A percentile compares a stretch with the other conserved stretches of the same genome.
phyloP scores from a whole-genome alignment of 495 filamentous ascomycete genomes.

The Daldinia caldariorum region DNA sequence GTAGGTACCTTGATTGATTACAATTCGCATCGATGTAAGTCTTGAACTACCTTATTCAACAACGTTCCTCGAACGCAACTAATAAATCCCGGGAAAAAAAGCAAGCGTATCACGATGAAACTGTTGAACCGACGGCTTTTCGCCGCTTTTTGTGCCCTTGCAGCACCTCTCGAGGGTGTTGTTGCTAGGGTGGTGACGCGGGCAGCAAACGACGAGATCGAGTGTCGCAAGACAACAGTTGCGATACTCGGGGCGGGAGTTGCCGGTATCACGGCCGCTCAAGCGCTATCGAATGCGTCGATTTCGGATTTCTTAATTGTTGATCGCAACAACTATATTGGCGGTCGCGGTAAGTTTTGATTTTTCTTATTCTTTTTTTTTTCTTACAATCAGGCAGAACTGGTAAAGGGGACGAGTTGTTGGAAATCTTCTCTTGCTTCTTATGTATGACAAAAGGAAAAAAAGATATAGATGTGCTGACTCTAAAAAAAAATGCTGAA shows the following conservation, averaged over 20 bases:
- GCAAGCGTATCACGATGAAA: slow-evolving; percentile 27
- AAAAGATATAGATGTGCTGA: slow-evolving; percentile 20
- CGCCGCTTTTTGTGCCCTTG: slow-evolving; percentile 31
- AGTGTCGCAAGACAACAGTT: slow-evolving; percentile 55
- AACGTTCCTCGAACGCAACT: too few species aligned
- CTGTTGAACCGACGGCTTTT: slow-evolving; percentile 12
- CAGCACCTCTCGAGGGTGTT: slow-evolving; percentile 16
- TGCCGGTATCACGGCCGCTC: slow-evolving; percentile 77
- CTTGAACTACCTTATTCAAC: too few species aligned
- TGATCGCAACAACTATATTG: slow-evolving; percentile 71
- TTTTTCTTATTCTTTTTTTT: not conserved
- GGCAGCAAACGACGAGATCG: not conserved
- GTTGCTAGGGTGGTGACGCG: slow-evolving; percentile 14
- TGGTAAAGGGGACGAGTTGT: not conserved
- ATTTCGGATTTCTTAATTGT: slow-evolving; percentile 75
- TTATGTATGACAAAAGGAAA: not conserved
- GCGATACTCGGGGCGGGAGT: slow-evolving; percentile 66
- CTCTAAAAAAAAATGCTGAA: not conserved
- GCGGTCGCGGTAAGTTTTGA: slow-evolving; percentile 59
- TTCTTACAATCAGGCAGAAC: not conserved
- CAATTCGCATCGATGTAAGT: too few species aligned
- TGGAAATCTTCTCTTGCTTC: not conserved
- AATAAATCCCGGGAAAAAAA: not conserved
- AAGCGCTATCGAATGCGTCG: slow-evolving; percentile 71
- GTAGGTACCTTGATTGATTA: too few species aligned